These are phyloP conservation scores for Penicillium cataractarum DNA, from an alignment of 495 filamentous ascomycete genomes.

Conservation along the genomic window DNA sequence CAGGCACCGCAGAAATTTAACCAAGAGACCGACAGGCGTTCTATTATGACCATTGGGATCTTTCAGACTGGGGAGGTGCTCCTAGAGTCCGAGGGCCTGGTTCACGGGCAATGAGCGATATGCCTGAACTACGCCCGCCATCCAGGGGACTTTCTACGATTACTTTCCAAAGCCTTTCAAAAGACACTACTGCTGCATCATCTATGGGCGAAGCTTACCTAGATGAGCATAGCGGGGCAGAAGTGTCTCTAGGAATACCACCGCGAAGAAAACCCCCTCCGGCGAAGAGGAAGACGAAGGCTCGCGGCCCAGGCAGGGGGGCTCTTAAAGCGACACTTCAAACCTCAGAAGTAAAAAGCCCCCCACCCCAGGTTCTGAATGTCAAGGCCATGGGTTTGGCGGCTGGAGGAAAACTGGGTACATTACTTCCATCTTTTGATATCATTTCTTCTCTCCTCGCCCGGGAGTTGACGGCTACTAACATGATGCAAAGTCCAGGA, in stretches of 20 bases:
- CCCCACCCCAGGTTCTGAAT: background rate
- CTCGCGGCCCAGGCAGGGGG: no score
- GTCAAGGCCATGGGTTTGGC: background rate
- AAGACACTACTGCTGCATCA: no score
- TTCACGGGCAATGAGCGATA: no score
- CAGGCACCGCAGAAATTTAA: background rate
- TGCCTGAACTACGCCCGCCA: no score
- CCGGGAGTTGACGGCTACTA: background rate
- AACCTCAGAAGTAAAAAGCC: background rate
- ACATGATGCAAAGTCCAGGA: background rate
- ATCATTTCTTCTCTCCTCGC: background rate
- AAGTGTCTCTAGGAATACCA: no score
- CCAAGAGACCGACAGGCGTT: background rate
- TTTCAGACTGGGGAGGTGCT: background rate
- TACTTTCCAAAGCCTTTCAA: no score
- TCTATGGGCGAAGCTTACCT: no score
- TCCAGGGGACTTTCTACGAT: no score
- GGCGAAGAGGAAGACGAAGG: no score
- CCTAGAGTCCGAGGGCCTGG: background rate
- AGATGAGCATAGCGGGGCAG: no score
- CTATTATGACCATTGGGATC: background rate
- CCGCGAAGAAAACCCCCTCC: no score
- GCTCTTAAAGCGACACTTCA: background rate
- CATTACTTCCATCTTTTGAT: background rate
- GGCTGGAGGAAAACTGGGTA: background rate